Base-by-base conservation (phyloP, 345 rosid species). In the Euphorbia tirucalli region DNA sequence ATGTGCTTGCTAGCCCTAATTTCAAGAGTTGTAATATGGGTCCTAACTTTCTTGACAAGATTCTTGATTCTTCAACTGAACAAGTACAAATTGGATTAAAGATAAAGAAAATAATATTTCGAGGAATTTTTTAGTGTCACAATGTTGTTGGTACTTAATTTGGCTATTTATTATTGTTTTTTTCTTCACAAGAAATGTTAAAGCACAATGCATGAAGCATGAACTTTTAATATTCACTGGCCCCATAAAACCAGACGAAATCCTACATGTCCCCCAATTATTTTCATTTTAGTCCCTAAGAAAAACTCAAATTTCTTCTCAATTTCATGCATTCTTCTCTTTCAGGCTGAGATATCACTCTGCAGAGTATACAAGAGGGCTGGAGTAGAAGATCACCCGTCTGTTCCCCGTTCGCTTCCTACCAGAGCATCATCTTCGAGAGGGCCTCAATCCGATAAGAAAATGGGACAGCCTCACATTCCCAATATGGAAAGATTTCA, bases 341-440 rank as follows among this genome's bases (percentile, higher is more conserved):
- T 58, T 31, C 66, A 61, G 66, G 66, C 66, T 16, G 98, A 94
- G 81, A 94, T 89, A 77, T 94, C 98, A 0, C 87, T 94, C 44
- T 94, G 98, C 70, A 92, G 98, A 3, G 98, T 94, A 27, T 94
- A 94, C 89, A 94, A 92, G 79, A 84, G 98, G 71, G 83, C 96
- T 30, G 98, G 98, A 73, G 95, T 94, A 1, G 98, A 92, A 79
- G 98, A 94, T 75, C 92, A 89, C 71, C 92, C 93, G 9, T 89
- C 96, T 0, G 83, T 92, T 19, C 96, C 95, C 21, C 96, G 96
- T 30, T 80, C 86, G 16, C 80, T 84, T 59, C 82, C 90, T 1
- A 82, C 91, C 25, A 77, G 78, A 49, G 74, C 72, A 14, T 68
- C 87, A 49, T 74, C 85, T 10, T 80, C 90, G 43, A 32, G 69